Evolutionary conservation across 176 grass and related monocot species (phyloP).

Genomic region (Phyllostachys edulis): DNA sequence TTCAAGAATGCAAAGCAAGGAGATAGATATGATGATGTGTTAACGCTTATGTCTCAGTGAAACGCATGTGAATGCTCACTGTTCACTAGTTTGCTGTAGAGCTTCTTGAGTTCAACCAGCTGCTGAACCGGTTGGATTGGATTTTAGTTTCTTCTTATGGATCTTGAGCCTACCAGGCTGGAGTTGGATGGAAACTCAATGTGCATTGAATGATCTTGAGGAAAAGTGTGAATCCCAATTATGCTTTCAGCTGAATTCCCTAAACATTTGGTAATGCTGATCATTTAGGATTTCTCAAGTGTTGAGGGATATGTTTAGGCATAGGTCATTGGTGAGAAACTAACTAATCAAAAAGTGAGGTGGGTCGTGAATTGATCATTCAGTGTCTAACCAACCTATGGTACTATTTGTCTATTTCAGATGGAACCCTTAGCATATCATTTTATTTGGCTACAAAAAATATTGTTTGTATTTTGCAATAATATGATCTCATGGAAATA

Average conservation of each 20-base stretch:
- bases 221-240: not conserved
- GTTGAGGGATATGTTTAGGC: not conserved
- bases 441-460: not conserved
- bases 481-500: conserved; percentile 10
- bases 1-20: not conserved
- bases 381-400: not conserved
- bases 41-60: not conserved
- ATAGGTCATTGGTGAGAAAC: too few relatives aligned
- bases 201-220: not conserved
- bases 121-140: not conserved
- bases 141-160: not conserved
- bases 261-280: not conserved
- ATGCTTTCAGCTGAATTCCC: not conserved
- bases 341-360: not conserved
- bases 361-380: not conserved
- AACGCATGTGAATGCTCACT: not conserved
- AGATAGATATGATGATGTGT: not conserved
- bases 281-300: not conserved
- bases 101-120: not conserved
- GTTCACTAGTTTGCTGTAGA: not conserved
- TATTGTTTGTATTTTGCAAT: not conserved
- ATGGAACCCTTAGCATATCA: not conserved
- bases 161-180: not conserved
- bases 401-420: not conserved
- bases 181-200: not conserved